Percentiles rank a stretch among this genome's conserved stretches.
phyloP scores from a whole-genome alignment of 192 early-diverging fungal genomes.

The Mortierella antarctica region DNA sequence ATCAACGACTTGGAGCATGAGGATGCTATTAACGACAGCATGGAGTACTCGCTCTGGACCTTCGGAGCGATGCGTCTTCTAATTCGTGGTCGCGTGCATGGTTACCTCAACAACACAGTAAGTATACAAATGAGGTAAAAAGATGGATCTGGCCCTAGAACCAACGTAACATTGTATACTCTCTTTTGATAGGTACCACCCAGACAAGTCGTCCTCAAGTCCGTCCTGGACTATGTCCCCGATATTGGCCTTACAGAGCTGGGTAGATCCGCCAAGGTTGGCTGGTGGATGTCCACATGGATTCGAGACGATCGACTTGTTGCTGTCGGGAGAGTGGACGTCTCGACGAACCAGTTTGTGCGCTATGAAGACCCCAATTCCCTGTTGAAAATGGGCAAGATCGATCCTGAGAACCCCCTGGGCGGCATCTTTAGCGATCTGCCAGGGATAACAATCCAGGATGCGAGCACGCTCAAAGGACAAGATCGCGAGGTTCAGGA shows the following conservation, averaged over 20 bases:
- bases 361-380: constrained; percentile 19
- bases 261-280: constrained; percentile 25
- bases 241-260: constrained; percentile 33
- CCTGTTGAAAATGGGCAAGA: neutral
- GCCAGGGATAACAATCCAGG: constrained; percentile 27
- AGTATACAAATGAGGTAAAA: neutral
- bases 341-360: constrained; percentile 47
- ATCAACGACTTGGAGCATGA: neutral
- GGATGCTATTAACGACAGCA: constrained; percentile 3
- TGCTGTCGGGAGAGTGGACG: constrained; percentile 33
- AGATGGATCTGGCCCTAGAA: neutral
- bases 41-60: constrained; percentile 48
- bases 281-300: constrained; percentile 53
- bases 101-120: constrained; percentile 38
- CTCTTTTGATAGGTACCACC: constrained; percentile 15
- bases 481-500: constrained; percentile 43
- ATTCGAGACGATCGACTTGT: constrained; percentile 38
- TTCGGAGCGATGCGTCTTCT: constrained; percentile 36
- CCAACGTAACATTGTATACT: neutral
- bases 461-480: constrained; percentile 8
- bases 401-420: constrained; percentile 29
- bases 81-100: constrained; percentile 40
- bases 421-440: constrained; percentile 37
- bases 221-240: constrained; percentile 34
- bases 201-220: constrained; percentile 39